A percentile compares a stretch with the other conserved stretches of the same genome.
These are phyloP conservation scores for Trichocladium antarcticum DNA, from an alignment of 495 filamentous ascomycete genomes.

Conservation along the genomic window DNA sequence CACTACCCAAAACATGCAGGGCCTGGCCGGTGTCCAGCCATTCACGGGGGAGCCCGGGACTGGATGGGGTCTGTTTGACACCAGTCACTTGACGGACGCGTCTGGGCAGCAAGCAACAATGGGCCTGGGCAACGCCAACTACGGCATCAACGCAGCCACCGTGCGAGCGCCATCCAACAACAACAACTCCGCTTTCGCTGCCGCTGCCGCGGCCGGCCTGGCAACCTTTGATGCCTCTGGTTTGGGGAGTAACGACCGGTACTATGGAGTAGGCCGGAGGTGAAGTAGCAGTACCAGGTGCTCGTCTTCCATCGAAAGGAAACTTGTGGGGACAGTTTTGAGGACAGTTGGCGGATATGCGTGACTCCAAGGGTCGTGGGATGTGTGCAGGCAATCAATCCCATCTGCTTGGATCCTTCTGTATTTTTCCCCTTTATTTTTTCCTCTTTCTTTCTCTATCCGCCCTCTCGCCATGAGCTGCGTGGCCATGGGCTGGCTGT, in stretches of 20 bases:
- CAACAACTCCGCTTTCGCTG: slow-evolving; percentile 14
- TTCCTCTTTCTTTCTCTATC: not conserved
- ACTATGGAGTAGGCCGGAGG: slow-evolving; percentile 15
- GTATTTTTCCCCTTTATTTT: not conserved
- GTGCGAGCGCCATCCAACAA: slow-evolving; percentile 14
- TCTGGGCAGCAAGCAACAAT: slow-evolving; percentile 19
- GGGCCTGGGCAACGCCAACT: slow-evolving; percentile 14
- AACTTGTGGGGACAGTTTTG: no score
- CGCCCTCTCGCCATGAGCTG: not conserved
- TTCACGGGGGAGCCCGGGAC: slow-evolving; percentile 14
- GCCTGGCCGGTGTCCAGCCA: slow-evolving; percentile 15
- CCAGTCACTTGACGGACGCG: slow-evolving; percentile 26
- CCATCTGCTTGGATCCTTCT: not conserved
- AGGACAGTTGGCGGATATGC: no score
- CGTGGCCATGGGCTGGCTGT: no score
- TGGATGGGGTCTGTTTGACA: slow-evolving; percentile 32
- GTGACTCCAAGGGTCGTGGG: no score
- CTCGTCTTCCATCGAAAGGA: no score
- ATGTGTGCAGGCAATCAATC: no score
- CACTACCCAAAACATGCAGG: slow-evolving; percentile 18
- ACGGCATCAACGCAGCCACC: slow-evolving; percentile 11
- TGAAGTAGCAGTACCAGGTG: not conserved
- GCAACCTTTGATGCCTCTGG: slow-evolving; percentile 20
- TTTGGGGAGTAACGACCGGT: slow-evolving; percentile 16
- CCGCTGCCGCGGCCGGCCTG: slow-evolving; percentile 1